These are phyloP conservation scores for Cyclotella sp. DNA, from an alignment of 108 stramenopile species.

Conservation along the genomic window DNA sequence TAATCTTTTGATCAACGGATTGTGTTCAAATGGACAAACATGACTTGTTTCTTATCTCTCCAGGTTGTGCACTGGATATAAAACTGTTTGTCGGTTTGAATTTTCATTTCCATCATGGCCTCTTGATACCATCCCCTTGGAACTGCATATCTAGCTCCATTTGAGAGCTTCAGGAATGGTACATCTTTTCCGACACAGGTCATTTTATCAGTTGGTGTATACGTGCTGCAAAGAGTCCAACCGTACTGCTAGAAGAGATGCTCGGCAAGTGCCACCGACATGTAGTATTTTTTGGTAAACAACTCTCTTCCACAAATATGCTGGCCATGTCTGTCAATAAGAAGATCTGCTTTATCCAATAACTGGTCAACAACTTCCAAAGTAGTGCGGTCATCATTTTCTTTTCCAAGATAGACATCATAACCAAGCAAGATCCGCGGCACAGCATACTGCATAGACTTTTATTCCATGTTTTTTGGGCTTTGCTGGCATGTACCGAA, in stretches of 20 bases:
- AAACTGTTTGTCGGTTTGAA: neutral
- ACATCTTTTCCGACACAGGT: neutral
- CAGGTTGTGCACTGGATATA: slow-evolving; percentile 6
- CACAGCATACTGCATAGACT: neutral
- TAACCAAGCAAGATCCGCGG: neutral
- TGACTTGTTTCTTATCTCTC: neutral
- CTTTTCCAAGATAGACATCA: neutral
- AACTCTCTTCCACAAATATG: neutral
- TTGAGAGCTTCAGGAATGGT: slow-evolving; percentile 5
- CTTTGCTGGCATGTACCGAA: neutral
- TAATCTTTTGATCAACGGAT: neutral
- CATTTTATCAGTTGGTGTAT: neutral
- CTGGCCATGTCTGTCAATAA: no score
- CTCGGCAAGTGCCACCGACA: neutral
- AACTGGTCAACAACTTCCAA: neutral
- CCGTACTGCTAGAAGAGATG: neutral
- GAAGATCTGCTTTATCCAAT: neutral
- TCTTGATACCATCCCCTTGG: slow-evolving; percentile 1
- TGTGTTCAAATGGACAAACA: neutral
- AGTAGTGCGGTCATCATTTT: neutral
- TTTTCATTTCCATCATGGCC: neutral
- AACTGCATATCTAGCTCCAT: neutral
- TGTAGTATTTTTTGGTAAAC: neutral
- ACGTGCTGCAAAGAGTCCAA: neutral
- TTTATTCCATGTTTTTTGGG: neutral